Conservation (phyloP, 2,329 filamentous ascomycete species). For the Dothideomycetes sp. region DNA sequence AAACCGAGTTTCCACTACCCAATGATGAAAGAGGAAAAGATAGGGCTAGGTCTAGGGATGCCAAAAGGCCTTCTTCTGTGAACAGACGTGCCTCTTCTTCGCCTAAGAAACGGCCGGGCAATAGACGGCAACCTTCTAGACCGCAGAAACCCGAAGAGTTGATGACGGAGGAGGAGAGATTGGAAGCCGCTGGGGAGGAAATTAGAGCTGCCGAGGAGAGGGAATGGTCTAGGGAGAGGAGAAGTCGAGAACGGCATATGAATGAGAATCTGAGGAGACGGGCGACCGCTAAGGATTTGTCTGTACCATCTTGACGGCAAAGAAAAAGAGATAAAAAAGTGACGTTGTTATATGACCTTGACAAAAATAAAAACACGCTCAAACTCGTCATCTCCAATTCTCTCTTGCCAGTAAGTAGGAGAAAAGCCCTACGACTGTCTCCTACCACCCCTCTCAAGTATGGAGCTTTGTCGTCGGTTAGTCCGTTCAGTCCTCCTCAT, state of each 20-base stretch:
- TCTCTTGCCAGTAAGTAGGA: too few relatives aligned
- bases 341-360: too few relatives aligned
- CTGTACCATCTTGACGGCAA: too few relatives aligned
- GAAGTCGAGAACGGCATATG: conserved; percentile 10
- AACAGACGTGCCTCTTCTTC: background rate
- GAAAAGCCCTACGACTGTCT: too few relatives aligned
- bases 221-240: conserved; percentile 14
- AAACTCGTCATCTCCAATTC: too few relatives aligned
- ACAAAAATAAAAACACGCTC: too few relatives aligned
- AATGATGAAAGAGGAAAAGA: conserved; percentile 7
- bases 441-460: too few relatives aligned
- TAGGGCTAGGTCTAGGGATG: background rate
- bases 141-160: conserved; percentile 7
- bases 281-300: too few relatives aligned
- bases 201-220: conserved; percentile 14
- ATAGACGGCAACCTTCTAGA: conserved; percentile 2
- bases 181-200: conserved; percentile 14
- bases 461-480: too few relatives aligned
- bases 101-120: background rate
- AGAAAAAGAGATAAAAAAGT: too few relatives aligned
- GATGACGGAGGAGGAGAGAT: conserved; percentile 11
- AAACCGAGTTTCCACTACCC: conserved; percentile 1
- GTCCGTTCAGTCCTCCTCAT: too few relatives aligned
- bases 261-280: too few relatives aligned
- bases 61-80: background rate